Percentiles rank a stretch among this genome's conserved stretches.
Conservation (phyloP, 164 flowering plant species). For the Chimonanthus praecox region DNA sequence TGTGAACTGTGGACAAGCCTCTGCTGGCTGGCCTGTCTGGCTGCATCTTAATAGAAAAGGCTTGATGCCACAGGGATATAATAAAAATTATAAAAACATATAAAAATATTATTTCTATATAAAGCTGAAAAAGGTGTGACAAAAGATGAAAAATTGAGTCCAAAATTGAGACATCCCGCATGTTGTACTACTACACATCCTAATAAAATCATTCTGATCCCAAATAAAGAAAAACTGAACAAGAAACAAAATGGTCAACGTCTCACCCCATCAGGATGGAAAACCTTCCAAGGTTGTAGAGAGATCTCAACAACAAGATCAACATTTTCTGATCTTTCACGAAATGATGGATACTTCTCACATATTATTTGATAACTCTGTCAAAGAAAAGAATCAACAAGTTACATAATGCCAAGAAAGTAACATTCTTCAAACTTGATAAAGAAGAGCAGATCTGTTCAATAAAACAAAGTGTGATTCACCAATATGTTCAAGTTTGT, state of each 20-base stretch:
- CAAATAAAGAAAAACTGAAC: conserved; percentile 1
- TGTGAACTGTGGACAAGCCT: too few relatives aligned
- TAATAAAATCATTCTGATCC: background rate
- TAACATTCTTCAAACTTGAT: background rate
- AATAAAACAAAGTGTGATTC: background rate
- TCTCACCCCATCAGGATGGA: conserved; percentile 95
- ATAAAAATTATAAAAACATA: too few relatives aligned
- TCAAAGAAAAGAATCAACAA: conserved; percentile 12
- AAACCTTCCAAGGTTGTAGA: conserved; percentile 94
- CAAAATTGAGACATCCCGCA: too few relatives aligned
- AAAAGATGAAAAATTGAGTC: too few relatives aligned
- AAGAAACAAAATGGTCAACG: background rate
- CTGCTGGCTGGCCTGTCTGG: too few relatives aligned
- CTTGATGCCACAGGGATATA: background rate
- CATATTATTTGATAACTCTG: conserved; percentile 88
- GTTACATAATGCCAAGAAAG: conserved; percentile 7
- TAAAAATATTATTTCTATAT: too few relatives aligned
- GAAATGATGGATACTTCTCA: conserved; percentile 92
- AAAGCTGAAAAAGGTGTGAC: too few relatives aligned
- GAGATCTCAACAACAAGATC: conserved; percentile 98
- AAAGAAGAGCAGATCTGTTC: background rate
- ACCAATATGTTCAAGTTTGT: background rate
- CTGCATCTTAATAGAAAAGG: too few relatives aligned
- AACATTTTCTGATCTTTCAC: conserved; percentile 94
- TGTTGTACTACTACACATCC: background rate